Conservation (phyloP, 2,329 filamentous ascomycete genomes). For the Curvularia sp. region DNA sequence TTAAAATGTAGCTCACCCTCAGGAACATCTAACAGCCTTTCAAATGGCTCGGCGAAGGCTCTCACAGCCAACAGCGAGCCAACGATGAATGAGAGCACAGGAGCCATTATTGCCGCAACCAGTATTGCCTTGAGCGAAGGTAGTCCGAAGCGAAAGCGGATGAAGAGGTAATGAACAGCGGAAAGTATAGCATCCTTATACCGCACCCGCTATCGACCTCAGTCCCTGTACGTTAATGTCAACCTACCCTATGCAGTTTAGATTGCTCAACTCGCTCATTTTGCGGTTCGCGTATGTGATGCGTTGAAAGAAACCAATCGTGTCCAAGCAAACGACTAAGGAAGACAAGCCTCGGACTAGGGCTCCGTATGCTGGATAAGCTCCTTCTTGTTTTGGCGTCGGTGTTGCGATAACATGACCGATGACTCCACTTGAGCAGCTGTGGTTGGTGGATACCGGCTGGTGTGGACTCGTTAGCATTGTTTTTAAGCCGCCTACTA, state of each 20-base stretch:
- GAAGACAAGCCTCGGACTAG: slow-evolving; percentile 19
- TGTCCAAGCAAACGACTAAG: slow-evolving; percentile 15
- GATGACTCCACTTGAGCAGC: not conserved
- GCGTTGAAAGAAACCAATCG: not conserved
- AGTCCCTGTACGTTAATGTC: slow-evolving; percentile 6
- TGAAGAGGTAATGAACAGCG: slow-evolving; percentile 1
- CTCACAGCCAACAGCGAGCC: slow-evolving; percentile 34
- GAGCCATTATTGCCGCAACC: slow-evolving; percentile 30
- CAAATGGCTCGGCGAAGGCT: slow-evolving; percentile 36
- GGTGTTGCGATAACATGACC: slow-evolving; percentile 18
- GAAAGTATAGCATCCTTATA: slow-evolving; percentile 10
- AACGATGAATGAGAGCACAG: slow-evolving; percentile 33
- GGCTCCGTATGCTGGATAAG: slow-evolving; percentile 4
- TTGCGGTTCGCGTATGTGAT: slow-evolving; percentile 1
- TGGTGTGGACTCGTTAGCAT: slow-evolving; percentile 7
- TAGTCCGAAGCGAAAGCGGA: slow-evolving; percentile 17
- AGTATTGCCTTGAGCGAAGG: slow-evolving; percentile 22
- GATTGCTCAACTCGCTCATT: slow-evolving; percentile 5
- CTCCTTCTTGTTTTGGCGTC: slow-evolving; percentile 20
- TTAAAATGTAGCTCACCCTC: slow-evolving; percentile 24
- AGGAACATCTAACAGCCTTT: slow-evolving; percentile 34
- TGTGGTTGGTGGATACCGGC: not conserved
- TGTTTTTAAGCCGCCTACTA: slow-evolving; percentile 2
- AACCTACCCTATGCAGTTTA: slow-evolving; percentile 7
- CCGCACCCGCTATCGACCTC: not conserved